These are phyloP conservation scores for Tuber umbilicatum DNA, from an alignment of 495 filamentous ascomycete species.

Conservation along the genomic window DNA sequence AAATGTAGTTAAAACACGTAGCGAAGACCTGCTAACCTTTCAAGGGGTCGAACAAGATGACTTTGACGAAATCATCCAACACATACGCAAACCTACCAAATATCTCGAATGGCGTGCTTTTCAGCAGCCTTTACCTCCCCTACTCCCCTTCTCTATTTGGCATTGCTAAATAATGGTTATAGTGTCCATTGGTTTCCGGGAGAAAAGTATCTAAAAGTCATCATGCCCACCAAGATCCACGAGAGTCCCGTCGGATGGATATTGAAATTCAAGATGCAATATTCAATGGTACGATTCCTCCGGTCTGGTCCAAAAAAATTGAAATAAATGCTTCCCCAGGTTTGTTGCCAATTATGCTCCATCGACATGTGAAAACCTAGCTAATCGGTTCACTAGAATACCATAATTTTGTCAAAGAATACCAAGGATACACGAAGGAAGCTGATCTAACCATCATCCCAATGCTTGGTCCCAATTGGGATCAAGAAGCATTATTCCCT, in stretches of 20 bases:
- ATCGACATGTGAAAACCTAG: neutral
- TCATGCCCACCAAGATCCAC: neutral
- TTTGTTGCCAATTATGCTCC: neutral
- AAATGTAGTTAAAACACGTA: neutral
- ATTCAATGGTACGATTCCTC: neutral
- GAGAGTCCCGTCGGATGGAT: neutral
- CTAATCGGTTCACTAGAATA: neutral
- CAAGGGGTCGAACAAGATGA: neutral
- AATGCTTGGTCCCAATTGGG: neutral
- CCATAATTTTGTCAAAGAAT: neutral
- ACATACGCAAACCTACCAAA: neutral
- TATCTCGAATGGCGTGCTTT: neutral
- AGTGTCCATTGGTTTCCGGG: neutral
- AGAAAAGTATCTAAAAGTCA: neutral
- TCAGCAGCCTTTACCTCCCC: neutral
- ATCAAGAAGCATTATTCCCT: neutral
- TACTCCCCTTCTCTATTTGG: neutral
- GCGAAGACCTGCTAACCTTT: neutral
- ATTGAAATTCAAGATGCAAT: neutral
- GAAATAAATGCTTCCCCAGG: neutral
- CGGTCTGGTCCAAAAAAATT: neutral
- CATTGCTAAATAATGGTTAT: neutral
- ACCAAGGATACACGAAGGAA: neutral
- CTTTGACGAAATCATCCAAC: neutral
- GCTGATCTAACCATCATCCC: neutral